Conservation (phyloP, 768 basidiomycete genomes). For the Leccinum sublutescens region DNA sequence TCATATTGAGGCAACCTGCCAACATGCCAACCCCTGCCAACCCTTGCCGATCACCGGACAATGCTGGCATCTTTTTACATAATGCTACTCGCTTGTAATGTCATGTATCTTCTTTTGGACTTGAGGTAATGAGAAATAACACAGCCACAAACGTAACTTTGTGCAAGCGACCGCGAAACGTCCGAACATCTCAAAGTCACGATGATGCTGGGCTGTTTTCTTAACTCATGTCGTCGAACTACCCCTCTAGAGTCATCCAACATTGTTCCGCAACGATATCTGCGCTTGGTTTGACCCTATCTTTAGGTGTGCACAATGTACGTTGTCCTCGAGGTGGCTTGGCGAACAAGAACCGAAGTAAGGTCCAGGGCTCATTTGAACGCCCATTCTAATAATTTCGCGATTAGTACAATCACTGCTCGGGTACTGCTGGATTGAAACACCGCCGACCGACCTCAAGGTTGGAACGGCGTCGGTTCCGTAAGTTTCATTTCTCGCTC, state of each 20-base stretch:
- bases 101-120: constrained; percentile 5
- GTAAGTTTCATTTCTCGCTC: background rate
- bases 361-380: background rate
- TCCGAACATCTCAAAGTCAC: too few relatives aligned
- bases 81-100: constrained; percentile 11
- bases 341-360: background rate
- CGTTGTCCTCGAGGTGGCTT: background rate
- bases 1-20: constrained; percentile 18
- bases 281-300: background rate
- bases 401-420: background rate
- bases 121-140: background rate
- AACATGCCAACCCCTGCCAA: background rate
- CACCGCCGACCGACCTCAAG: background rate
- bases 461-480: background rate
- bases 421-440: background rate
- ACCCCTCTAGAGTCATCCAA: too few relatives aligned
- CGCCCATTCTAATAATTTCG: too few relatives aligned
- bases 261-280: background rate
- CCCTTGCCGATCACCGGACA: constrained; percentile 3
- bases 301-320: background rate
- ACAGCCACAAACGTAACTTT: background rate
- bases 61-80: background rate
- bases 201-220: too few relatives aligned
- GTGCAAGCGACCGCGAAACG: background rate
- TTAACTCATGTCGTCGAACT: too few relatives aligned